phyloP scores from a whole-genome alignment of 2,329 filamentous ascomycete species.

The Trichoderma sp. region DNA sequence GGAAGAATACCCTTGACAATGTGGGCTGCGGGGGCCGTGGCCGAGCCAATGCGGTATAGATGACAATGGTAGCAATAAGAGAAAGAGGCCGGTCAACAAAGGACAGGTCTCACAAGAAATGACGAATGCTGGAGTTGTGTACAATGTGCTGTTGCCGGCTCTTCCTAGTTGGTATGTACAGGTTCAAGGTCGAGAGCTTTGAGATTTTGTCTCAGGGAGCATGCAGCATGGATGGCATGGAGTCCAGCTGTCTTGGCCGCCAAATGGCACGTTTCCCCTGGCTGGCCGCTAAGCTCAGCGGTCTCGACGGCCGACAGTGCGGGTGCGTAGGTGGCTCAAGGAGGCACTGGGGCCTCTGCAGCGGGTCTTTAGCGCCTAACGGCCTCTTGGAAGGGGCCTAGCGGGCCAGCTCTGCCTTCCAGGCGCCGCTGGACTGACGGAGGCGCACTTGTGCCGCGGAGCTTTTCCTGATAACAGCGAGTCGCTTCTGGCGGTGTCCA shows the following conservation, averaged over 20 bases:
- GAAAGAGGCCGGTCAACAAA: not conserved
- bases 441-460: not conserved
- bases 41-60: conserved; percentile 19
- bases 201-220: conserved; percentile 25
- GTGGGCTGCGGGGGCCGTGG: not conserved
- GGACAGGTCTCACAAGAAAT: conserved; percentile 7
- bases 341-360: conserved; percentile 3
- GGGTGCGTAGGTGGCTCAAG: conserved; percentile 25
- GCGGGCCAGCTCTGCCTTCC: conserved; percentile 3
- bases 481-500: conserved; percentile 17
- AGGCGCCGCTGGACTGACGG: not conserved
- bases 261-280: conserved; percentile 24
- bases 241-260: conserved; percentile 2
- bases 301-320: conserved; percentile 6
- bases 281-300: conserved; percentile 19
- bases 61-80: conserved; percentile 19
- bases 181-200: conserved; percentile 20
- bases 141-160: conserved; percentile 16
- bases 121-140: conserved; percentile 6
- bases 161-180: conserved; percentile 22
- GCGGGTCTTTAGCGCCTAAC: conserved; percentile 24
- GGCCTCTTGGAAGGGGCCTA: not conserved
- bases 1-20: conserved; percentile 16
- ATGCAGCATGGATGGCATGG: conserved; percentile 13
- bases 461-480: conserved; percentile 7